Base-by-base conservation (phyloP, 2,329 filamentous ascomycete genomes). In the Akanthomyces dipterigenus region DNA sequence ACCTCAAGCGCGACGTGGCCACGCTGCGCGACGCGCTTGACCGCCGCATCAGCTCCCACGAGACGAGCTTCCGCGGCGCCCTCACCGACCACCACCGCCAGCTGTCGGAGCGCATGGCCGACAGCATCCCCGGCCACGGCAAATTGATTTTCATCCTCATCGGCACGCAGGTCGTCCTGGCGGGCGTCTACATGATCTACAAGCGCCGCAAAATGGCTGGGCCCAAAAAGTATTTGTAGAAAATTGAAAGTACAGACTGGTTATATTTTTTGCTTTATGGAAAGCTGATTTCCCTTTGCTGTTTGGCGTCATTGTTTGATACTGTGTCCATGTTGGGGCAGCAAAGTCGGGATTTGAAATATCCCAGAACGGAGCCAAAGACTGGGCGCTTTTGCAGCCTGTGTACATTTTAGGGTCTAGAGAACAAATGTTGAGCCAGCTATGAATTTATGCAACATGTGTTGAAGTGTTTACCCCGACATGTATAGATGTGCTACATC, bases 161-260 rank as follows among this genome's bases (percentile, higher is more conserved):
- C 61, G 86, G 83, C 20, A 85, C 90, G 65, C 92, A 97, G 76
- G 70, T 90, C 54, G 71, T 91, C 66, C 78, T 96, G 36, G 84
- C 85, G 0, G 85, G 75, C 2, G 83, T 80, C 1, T 96, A 93
- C 71, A 73, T 91, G 42, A 71, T 87, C 63, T 96, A 96, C 77
- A 96, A 96, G 82, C 83, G 86, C 68, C 87, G 88, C 70, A 85
- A 88, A 75, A 81, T 84, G 43, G 86, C 81, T 65, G 85, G 86
- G 73, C 91, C 91, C n/a, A 96, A 96, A 82, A 97, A 97, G 78
- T 97, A 92, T 74, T 77, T 96, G 71, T 96, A 79, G 70, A 60
- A 31, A 22, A 9, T 34, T 12, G 28, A n/a, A n/a, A n/a, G n/a
- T n/a, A n/a, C n/a, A n/a, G n/a, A n/a, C n/a, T n/a, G n/a, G n/a